A percentile compares a stretch with the other conserved stretches of the same genome.
Evolutionary conservation across 2,329 filamentous ascomycete species (phyloP).

Genomic region (Apiospora sp.): DNA sequence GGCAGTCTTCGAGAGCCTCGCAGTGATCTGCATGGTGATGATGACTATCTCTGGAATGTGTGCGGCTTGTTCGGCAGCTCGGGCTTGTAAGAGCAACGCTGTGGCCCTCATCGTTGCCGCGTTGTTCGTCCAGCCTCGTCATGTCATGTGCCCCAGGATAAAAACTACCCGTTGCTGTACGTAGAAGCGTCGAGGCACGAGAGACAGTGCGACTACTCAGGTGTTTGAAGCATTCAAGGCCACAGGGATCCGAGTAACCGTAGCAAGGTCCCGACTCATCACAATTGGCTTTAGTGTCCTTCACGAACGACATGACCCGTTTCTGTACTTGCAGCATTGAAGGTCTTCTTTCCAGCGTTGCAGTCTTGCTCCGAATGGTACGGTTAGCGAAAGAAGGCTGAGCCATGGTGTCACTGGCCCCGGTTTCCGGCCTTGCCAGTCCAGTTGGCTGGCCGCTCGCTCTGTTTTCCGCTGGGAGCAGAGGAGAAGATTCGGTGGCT

Average conservation of each 20-base stretch:
- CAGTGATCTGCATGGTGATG: not conserved
- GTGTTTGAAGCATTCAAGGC: constrained; percentile 71
- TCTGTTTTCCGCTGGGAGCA: constrained; percentile 46
- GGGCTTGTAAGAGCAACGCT: not conserved
- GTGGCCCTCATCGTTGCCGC: constrained; percentile 32
- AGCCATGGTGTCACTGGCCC: constrained; percentile 33
- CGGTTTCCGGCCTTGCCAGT: constrained; percentile 40
- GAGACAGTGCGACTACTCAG: constrained; percentile 50
- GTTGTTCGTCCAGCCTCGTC: constrained; percentile 35
- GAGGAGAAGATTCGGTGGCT: constrained; percentile 56
- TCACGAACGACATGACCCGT: constrained; percentile 70
- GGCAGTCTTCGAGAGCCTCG: not conserved
- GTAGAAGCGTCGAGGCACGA: constrained; percentile 48
- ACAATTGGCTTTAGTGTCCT: constrained; percentile 69
- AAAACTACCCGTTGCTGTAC: constrained; percentile 52
- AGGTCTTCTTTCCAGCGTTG: constrained; percentile 52
- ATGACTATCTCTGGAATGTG: constrained; percentile 38
- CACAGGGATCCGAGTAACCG: constrained; percentile 71
- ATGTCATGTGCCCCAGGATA: constrained; percentile 31
- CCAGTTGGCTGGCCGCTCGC: constrained; percentile 36
- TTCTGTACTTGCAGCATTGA: constrained; percentile 64
- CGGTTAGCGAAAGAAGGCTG: constrained; percentile 26
- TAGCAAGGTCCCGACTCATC: constrained; percentile 68
- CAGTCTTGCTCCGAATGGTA: constrained; percentile 36
- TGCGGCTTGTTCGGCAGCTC: constrained; percentile 34